Conservation (phyloP, 495 filamentous ascomycete genomes). For the Glonium stellatum region DNA sequence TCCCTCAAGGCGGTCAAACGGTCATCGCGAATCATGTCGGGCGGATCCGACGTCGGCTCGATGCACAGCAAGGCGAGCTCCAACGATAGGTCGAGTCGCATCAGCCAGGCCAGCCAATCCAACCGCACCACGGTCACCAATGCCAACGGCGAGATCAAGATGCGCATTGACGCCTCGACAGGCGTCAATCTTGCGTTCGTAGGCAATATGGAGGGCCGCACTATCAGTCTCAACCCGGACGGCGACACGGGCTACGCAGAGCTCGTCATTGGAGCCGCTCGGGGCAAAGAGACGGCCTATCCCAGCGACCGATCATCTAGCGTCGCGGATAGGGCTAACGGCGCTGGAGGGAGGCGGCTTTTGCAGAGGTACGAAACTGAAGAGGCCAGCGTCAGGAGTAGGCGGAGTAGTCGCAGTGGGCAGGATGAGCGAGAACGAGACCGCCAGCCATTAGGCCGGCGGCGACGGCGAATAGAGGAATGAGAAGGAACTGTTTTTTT, state of each 20-base stretch:
- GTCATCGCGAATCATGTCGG: conserved; percentile 11
- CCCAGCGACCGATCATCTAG: conserved; percentile 19
- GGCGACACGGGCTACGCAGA: conserved; percentile 25
- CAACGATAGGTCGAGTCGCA: conserved; percentile 13
- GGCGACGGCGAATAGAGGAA: background rate
- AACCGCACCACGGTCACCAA: conserved; percentile 18
- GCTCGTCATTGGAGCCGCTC: conserved; percentile 16
- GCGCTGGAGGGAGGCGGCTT: conserved; percentile 1
- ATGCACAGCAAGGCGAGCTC: conserved; percentile 7
- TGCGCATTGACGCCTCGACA: conserved; percentile 16
- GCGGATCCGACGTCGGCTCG: conserved; percentile 14
- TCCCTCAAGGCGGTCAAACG: conserved; percentile 20
- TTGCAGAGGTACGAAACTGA: conserved; percentile 15
- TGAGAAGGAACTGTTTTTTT: background rate
- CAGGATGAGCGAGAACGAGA: conserved; percentile 7
- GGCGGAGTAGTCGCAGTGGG: conserved; percentile 11
- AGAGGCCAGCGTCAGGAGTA: conserved; percentile 16
- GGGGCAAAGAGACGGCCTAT: conserved; percentile 14
- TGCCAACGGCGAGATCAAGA: conserved; percentile 19
- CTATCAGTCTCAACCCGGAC: conserved; percentile 15
- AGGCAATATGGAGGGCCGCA: conserved; percentile 25
- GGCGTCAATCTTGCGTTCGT: conserved; percentile 20
- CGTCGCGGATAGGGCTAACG: conserved; percentile 3
- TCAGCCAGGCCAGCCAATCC: conserved; percentile 13
- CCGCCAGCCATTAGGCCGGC: background rate